These are phyloP conservation scores for Penicillium salamii DNA, from an alignment of 495 filamentous ascomycete genomes.

Conservation along the genomic window DNA sequence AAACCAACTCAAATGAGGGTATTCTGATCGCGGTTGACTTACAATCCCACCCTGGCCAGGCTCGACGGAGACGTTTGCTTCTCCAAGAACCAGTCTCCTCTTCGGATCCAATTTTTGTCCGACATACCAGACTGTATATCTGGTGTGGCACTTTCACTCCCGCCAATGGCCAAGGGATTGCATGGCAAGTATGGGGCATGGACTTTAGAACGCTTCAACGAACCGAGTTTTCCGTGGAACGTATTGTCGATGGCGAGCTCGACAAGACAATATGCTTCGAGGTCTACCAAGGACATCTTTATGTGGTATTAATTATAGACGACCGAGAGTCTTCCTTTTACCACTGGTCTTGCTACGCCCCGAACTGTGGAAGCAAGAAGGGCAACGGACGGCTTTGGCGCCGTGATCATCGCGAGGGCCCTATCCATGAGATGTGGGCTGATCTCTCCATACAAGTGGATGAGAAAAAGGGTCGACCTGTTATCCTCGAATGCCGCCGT, in stretches of 20 bases:
- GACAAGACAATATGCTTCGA: slow-evolving; percentile 70
- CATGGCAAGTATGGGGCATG: slow-evolving; percentile 60
- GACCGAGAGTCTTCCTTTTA: slow-evolving; percentile 72
- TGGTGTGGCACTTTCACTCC: slow-evolving; percentile 57
- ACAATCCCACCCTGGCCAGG: too few relatives aligned
- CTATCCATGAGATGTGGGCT: slow-evolving; percentile 75
- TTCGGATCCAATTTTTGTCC: slow-evolving; percentile 49
- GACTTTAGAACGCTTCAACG: slow-evolving; percentile 37
- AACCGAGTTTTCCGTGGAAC: slow-evolving; percentile 10
- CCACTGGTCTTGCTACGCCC: slow-evolving; percentile 59
- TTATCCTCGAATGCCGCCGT: slow-evolving; percentile 67
- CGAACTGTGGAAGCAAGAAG: slow-evolving; percentile 31
- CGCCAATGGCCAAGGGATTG: slow-evolving; percentile 8
- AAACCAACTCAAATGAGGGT: too few relatives aligned
- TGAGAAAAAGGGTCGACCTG: slow-evolving; percentile 55
- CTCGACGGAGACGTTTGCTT: too few relatives aligned
- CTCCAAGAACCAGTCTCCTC: too few relatives aligned
- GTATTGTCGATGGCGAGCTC: slow-evolving; percentile 46
- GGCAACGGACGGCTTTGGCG: slow-evolving; percentile 54
- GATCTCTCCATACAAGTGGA: slow-evolving; percentile 63
- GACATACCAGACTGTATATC: slow-evolving; percentile 61
- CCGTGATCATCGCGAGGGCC: slow-evolving; percentile 67
- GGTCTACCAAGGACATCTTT: slow-evolving; percentile 65
- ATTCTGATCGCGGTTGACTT: slow-evolving; percentile 47
- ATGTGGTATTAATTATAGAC: slow-evolving; percentile 67